Evolutionary conservation across 345 rosid genomes (phyloP).

Genomic region (Gossypium longicalyx): DNA sequence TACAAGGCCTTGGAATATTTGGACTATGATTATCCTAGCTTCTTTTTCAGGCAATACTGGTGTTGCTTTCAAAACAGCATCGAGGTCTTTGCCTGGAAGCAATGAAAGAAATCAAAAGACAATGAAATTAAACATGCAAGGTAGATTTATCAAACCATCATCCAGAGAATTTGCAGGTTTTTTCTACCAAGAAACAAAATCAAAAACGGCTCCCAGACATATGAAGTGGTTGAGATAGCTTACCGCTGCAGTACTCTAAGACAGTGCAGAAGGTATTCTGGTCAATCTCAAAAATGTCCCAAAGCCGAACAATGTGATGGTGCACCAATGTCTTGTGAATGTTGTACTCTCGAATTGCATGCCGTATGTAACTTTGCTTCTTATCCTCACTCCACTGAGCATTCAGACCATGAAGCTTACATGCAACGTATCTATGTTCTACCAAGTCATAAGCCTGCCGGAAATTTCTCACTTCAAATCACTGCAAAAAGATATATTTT

Average conservation of each 20-base stretch:
- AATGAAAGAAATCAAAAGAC: background rate
- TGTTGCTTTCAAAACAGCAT: constrained; percentile 92
- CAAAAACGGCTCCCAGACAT: background rate
- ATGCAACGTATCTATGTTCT: constrained; percentile 93
- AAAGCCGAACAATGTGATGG: constrained; percentile 92
- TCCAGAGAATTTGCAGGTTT: constrained; percentile 4
- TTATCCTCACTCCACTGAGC: constrained; percentile 99
- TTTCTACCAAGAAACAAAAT: background rate
- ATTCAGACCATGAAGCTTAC: constrained; percentile 96
- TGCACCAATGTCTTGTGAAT: constrained; percentile 98
- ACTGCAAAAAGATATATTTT: constrained; percentile 51
- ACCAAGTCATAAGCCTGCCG: constrained; percentile 97
- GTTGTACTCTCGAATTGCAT: constrained; percentile 90
- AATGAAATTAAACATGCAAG: constrained; percentile 16
- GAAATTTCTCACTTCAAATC: constrained; percentile 62
- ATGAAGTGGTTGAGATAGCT: constrained; percentile 12
- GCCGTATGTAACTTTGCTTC: constrained; percentile 95
- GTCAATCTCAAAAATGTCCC: constrained; percentile 98
- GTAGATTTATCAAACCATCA: constrained; percentile 4
- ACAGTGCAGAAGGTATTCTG: constrained; percentile 94
- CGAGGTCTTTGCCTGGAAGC: constrained; percentile 89
- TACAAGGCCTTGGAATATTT: constrained; percentile 92
- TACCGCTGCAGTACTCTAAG: constrained; percentile 94
- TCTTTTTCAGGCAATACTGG: constrained; percentile 90
- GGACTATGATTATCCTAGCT: constrained; percentile 85